phyloP scores from a whole-genome alignment of 2,329 filamentous ascomycete genomes.

The Pseudogymnoascus sp. region DNA sequence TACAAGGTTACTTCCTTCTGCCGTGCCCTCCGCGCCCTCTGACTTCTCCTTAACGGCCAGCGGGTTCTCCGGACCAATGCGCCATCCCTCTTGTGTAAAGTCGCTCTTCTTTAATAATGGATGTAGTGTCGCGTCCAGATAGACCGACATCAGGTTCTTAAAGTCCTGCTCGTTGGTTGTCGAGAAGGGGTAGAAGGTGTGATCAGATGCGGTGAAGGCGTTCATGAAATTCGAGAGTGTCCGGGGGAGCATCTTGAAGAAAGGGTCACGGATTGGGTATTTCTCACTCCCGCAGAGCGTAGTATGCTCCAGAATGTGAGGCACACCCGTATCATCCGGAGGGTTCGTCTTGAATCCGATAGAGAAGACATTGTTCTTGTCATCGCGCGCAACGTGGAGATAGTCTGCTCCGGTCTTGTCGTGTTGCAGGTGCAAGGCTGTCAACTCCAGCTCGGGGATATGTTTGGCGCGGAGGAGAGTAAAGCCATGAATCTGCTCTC shows the following conservation, averaged over 20 bases:
- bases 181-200: slow-evolving; percentile 96
- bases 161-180: slow-evolving; percentile 95
- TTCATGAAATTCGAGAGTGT: slow-evolving; percentile 99
- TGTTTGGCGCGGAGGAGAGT: slow-evolving; percentile 83
- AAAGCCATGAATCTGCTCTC: slow-evolving; percentile 88
- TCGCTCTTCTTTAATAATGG: slow-evolving; percentile 85
- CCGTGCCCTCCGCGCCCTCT: slow-evolving; percentile 36
- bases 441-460: slow-evolving; percentile 88
- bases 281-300: slow-evolving; percentile 93
- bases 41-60: slow-evolving; percentile 38
- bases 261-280: slow-evolving; percentile 95
- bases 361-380: slow-evolving; percentile 98
- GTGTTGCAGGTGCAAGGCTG: slow-evolving; percentile 82
- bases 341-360: slow-evolving; percentile 99
- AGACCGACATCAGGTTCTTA: slow-evolving; percentile 92
- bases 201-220: slow-evolving; percentile 91
- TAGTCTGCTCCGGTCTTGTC: slow-evolving; percentile 96
- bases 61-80: slow-evolving; percentile 87
- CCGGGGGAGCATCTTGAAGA: slow-evolving; percentile 98
- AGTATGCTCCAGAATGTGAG: slow-evolving; percentile 96
- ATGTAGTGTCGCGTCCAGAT: slow-evolving; percentile 87
- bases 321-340: slow-evolving; percentile 89
- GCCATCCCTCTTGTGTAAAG: slow-evolving; percentile 95
- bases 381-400: slow-evolving; percentile 87
- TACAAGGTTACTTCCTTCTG: slow-evolving; percentile 63